A percentile compares a stretch with the other conserved stretches of the same genome.
Conservation (phyloP, 345 rosid genomes). For the Chamaenerion angustifolium region DNA sequence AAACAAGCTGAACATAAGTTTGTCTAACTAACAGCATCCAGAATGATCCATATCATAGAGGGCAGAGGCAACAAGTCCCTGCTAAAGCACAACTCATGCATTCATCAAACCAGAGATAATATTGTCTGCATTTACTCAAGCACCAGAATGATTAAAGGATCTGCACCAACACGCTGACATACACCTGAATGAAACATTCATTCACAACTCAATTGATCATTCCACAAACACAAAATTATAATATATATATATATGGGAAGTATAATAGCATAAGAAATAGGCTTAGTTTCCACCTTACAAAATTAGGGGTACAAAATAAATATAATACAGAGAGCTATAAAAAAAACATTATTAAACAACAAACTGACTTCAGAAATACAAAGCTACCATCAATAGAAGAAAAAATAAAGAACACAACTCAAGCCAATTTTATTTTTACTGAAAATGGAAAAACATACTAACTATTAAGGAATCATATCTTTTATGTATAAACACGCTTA, state of each 20-base stretch:
- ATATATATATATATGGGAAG: not conserved
- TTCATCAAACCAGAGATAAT: conserved; percentile 38
- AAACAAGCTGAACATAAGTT: conserved; percentile 37
- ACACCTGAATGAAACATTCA: conserved; percentile 91
- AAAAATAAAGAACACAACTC: too few species aligned
- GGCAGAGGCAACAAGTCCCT: conserved; percentile 40
- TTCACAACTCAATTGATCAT: conserved; percentile 63
- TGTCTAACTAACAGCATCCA: conserved; percentile 39
- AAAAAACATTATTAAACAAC: too few species aligned
- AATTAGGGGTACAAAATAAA: too few species aligned
- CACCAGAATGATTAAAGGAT: conserved; percentile 94
- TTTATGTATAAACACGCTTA: too few species aligned
- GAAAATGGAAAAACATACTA: too few species aligned
- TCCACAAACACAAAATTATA: conserved; percentile 8
- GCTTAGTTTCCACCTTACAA: too few species aligned
- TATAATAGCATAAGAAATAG: too few species aligned
- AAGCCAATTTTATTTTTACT: too few species aligned
- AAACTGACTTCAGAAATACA: too few species aligned
- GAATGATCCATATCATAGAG: conserved; percentile 42
- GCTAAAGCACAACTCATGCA: conserved; percentile 57
- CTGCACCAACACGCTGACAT: conserved; percentile 82
- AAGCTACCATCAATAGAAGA: too few species aligned
- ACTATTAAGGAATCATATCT: too few species aligned
- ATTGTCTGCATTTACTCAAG: conserved; percentile 55
- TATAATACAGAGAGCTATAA: too few species aligned